Evolutionary conservation across 2,329 filamentous ascomycete species (phyloP).

Genomic region (Aureobasidium leucospermi): DNA sequence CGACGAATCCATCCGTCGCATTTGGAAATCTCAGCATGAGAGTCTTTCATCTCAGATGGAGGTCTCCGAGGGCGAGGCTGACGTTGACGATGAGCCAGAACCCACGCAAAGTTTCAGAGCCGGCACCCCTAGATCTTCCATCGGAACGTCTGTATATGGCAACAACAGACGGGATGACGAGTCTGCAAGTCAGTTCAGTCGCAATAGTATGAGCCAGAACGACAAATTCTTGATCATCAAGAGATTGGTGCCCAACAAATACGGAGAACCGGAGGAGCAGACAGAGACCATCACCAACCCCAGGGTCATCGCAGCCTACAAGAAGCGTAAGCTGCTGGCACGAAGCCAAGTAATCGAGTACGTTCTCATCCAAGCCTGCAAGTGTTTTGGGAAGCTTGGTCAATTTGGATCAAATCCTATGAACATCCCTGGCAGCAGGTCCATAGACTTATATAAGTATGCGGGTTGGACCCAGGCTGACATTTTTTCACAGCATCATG

Average conservation of each 20-base stretch:
- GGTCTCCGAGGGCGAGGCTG: conserved; percentile 66
- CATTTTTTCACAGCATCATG: conserved; percentile 41
- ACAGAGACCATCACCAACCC: conserved; percentile 48
- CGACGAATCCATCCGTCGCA: conserved; percentile 80
- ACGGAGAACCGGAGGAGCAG: conserved; percentile 34
- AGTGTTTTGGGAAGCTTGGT: neutral
- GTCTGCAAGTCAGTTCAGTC: conserved; percentile 49
- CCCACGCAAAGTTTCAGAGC: conserved; percentile 28
- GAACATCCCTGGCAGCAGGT: neutral
- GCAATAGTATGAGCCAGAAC: conserved; percentile 44
- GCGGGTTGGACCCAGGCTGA: conserved; percentile 18
- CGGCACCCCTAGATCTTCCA: conserved; percentile 60
- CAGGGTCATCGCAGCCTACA: conserved; percentile 82
- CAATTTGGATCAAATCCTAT: neutral
- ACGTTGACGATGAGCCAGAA: conserved; percentile 49
- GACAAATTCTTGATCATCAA: conserved; percentile 68
- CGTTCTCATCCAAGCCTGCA: conserved; percentile 28
- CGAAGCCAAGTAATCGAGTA: conserved; percentile 69
- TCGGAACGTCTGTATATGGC: conserved; percentile 46
- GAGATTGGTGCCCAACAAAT: conserved; percentile 56
- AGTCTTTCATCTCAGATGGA: conserved; percentile 68
- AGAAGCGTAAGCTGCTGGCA: conserved; percentile 65
- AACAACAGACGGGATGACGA: conserved; percentile 62
- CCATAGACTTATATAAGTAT: neutral
- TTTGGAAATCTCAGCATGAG: conserved; percentile 82